These are phyloP conservation scores for Camillea tinctor DNA, from an alignment of 2,329 filamentous ascomycete species.

Conservation along the genomic window DNA sequence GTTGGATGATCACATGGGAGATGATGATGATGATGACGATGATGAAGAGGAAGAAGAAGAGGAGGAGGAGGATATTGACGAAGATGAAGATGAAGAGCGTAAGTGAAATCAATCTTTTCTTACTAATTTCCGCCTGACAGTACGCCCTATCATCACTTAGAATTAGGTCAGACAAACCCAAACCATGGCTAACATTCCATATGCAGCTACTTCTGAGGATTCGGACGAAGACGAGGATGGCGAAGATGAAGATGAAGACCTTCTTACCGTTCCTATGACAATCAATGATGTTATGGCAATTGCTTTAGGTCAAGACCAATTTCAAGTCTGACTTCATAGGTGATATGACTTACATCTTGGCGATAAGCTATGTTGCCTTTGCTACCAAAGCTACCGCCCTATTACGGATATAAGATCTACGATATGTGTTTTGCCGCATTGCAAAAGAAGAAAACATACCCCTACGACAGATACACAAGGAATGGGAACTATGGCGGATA, in stretches of 20 bases:
- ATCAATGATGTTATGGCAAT: not conserved
- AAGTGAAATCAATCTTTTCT: not conserved
- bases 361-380: not conserved
- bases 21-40: slow-evolving; percentile 14
- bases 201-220: too few relatives aligned
- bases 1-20: slow-evolving; percentile 14
- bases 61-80: not conserved
- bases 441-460: not conserved
- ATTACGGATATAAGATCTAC: not conserved
- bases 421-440: not conserved
- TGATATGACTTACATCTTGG: not conserved
- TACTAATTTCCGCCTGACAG: not conserved
- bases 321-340: not conserved
- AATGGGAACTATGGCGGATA: too few relatives aligned
- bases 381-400: not conserved
- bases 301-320: not conserved
- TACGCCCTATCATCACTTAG: too few relatives aligned
- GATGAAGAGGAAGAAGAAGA: slow-evolving; percentile 17
- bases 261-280: not conserved
- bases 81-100: slow-evolving; percentile 7
- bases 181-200: too few relatives aligned
- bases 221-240: not conserved
- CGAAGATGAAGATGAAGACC: not conserved
- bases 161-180: too few relatives aligned
- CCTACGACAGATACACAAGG: not conserved